These are phyloP conservation scores for Aspergillus cristatus DNA, from an alignment of 495 filamentous ascomycete species.

Conservation along the genomic window DNA sequence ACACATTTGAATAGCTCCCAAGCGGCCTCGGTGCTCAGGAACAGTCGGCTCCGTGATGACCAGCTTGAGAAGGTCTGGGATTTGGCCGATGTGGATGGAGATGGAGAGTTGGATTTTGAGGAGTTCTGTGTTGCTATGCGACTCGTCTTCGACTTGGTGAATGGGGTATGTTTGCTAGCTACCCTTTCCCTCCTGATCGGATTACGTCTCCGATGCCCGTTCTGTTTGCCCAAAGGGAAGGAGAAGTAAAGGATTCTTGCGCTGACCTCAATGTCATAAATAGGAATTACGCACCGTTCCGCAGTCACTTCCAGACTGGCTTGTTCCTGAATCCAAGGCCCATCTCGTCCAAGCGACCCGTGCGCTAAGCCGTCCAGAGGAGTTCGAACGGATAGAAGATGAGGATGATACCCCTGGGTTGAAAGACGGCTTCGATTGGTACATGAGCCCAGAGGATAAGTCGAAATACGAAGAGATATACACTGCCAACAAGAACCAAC, in stretches of 20 bases:
- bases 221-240: no score
- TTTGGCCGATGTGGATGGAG: conserved; percentile 89
- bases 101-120: conserved; percentile 96
- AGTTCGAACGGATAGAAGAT: conserved; percentile 69
- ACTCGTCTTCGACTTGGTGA: conserved; percentile 91
- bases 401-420: conserved; percentile 74
- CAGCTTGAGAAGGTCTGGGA: conserved; percentile 97
- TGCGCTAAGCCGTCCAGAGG: conserved; percentile 65
- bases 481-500: conserved; percentile 71
- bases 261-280: neutral
- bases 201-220: no score
- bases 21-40: conserved; percentile 90
- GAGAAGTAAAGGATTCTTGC: no score
- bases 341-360: conserved; percentile 86
- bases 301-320: conserved; percentile 77
- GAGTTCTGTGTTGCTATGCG: conserved; percentile 99
- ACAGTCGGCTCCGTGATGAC: conserved; percentile 84
- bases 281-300: conserved; percentile 88
- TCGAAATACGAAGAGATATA: conserved; percentile 95
- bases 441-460: conserved; percentile 88
- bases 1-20: conserved; percentile 80
- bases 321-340: conserved; percentile 91
- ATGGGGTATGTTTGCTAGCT: conserved; percentile 59
- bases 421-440: conserved; percentile 98
- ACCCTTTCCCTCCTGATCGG: neutral